A percentile compares a stretch with the other conserved stretches of the same genome.
phyloP scores from a whole-genome alignment of 495 filamentous ascomycete species.

The Hypoxylon crocopeplum region DNA sequence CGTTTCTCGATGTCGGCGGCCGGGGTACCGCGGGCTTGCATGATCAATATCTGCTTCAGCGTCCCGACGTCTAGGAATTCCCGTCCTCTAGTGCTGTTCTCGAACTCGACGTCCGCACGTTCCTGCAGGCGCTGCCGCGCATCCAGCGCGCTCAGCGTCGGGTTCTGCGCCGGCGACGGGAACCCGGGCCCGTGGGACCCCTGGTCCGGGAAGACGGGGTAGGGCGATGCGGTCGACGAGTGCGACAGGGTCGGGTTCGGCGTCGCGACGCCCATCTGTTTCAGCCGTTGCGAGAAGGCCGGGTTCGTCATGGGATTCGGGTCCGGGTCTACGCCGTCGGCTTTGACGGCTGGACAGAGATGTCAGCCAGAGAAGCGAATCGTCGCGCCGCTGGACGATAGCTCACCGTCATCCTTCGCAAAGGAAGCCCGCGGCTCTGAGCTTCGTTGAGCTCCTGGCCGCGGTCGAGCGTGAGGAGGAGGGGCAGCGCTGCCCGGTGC shows the following conservation, averaged over 20 bases:
- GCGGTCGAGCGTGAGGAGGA: conserved; percentile 29
- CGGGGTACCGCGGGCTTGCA: conserved; percentile 41
- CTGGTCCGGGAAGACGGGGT: conserved; percentile 15
- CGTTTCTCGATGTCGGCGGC: conserved; percentile 46
- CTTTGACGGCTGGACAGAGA: conserved; percentile 37
- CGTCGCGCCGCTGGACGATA: not conserved
- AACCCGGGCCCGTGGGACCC: conserved; percentile 30
- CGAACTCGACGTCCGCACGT: conserved; percentile 46
- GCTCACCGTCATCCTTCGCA: conserved; percentile 48
- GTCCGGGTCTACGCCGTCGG: conserved; percentile 41
- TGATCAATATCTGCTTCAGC: conserved; percentile 43
- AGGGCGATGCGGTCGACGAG: conserved; percentile 48
- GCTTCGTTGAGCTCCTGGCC: conserved; percentile 19
- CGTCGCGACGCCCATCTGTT: conserved; percentile 55
- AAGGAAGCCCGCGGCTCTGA: conserved; percentile 37
- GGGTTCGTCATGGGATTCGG: conserved; percentile 34
- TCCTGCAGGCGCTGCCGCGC: conserved; percentile 47
- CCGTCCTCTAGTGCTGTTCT: conserved; percentile 41
- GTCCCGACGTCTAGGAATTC: conserved; percentile 51
- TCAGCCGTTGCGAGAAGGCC: conserved; percentile 49
- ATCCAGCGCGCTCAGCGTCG: conserved; percentile 51
- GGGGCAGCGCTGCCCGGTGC: conserved; percentile 42
- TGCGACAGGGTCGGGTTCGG: conserved; percentile 55
- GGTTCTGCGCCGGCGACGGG: conserved; percentile 42
- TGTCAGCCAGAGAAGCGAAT: not conserved